These are phyloP conservation scores for Lachnellula willkommii DNA, from an alignment of 2,329 filamentous ascomycete genomes.

Conservation along the genomic window DNA sequence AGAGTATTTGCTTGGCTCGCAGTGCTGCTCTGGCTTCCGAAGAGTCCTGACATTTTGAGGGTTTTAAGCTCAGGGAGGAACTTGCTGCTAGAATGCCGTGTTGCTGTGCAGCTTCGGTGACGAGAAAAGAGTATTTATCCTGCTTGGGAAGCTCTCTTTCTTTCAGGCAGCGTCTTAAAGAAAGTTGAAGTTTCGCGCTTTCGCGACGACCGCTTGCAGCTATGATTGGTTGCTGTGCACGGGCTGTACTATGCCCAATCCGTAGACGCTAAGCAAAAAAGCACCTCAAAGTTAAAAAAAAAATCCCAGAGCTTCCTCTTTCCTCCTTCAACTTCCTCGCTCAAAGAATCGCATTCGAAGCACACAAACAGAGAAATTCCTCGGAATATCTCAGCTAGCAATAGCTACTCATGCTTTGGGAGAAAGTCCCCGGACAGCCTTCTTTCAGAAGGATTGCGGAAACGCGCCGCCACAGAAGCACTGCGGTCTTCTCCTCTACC, in stretches of 20 bases:
- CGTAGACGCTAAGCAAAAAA: slow-evolving; percentile 1
- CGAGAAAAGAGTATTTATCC: background rate
- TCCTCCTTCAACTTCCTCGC: slow-evolving; percentile 69
- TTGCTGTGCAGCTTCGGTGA: slow-evolving; percentile 1
- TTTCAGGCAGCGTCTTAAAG: slow-evolving; percentile 10
- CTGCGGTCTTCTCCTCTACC: slow-evolving; percentile 72
- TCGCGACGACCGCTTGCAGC: slow-evolving; percentile 7
- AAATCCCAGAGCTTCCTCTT: slow-evolving; percentile 24
- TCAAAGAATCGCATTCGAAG: slow-evolving; percentile 99
- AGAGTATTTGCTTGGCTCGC: slow-evolving; percentile 61
- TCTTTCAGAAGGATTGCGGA: slow-evolving; percentile 62
- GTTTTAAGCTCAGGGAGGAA: background rate
- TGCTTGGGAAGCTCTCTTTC: background rate
- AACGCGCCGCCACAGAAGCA: slow-evolving; percentile 99
- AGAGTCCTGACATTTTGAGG: slow-evolving; percentile 58
- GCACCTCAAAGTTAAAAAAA: slow-evolving; percentile 2
- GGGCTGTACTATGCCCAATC: background rate
- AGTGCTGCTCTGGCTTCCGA: slow-evolving; percentile 47
- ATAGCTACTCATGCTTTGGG: slow-evolving; percentile 70
- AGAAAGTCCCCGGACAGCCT: slow-evolving; percentile 99
- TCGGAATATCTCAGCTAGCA: slow-evolving; percentile 35
- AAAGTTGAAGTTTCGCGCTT: slow-evolving; percentile 6
- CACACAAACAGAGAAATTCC: slow-evolving; percentile 73
- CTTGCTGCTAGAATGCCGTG: background rate
- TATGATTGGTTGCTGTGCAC: background rate